Conservation (phyloP, 2,329 filamentous ascomycete species). For the Endothia cerciana region DNA sequence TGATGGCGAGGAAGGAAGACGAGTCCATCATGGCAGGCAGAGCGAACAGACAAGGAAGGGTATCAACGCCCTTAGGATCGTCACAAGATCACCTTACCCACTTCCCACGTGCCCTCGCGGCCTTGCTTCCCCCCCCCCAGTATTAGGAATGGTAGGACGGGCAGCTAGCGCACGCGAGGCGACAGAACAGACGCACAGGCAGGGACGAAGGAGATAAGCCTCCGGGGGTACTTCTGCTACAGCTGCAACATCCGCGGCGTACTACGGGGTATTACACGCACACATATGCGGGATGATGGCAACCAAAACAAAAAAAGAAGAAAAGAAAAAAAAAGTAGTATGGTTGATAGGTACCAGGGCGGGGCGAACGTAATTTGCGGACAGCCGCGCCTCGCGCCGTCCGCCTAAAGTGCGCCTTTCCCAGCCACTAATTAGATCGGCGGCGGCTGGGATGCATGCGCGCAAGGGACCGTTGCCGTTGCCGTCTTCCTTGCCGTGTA, state of each 20-base stretch:
- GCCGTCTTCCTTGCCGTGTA: background rate
- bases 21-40: background rate
- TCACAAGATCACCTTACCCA: background rate
- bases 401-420: constrained; percentile 8
- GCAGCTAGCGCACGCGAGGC: background rate
- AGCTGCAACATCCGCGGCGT: no score
- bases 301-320: no score
- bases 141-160: no score
- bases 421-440: constrained; percentile 7
- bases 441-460: background rate
- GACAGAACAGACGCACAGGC: background rate
- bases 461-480: background rate
- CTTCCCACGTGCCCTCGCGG: background rate
- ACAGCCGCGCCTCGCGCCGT: constrained; percentile 3
- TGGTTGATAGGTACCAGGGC: background rate
- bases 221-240: no score
- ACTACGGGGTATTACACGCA: no score
- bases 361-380: background rate
- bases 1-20: no score
- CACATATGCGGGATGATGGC: no score
- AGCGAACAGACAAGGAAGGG: background rate
- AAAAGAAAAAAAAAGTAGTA: no score
- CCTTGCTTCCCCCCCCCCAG: no score
- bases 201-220: no score
- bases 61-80: background rate